Base-by-base conservation (phyloP, 2,329 filamentous ascomycete genomes). In the Pseudopyricularia cyperi region DNA sequence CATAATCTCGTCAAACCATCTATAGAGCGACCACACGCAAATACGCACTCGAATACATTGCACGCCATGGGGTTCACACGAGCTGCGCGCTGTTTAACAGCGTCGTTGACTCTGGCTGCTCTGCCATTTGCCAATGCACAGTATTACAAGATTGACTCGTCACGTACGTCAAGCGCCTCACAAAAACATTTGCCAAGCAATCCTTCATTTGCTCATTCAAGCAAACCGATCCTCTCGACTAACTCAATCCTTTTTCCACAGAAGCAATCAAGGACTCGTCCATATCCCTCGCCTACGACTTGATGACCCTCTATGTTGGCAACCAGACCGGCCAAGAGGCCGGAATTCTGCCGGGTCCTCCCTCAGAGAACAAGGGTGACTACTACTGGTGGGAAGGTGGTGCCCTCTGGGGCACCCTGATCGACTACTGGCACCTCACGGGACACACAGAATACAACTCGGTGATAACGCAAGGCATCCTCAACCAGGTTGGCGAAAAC, bases 311-410 rank as follows among this genome's bases (percentile, higher is more conserved):
- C n/a, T 51, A 51, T 26, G 19, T 22, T 9, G 49, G 49, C 22
- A 51, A 51, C 35, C 35, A 51, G 17, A 51, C 49, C 11, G 76
- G 76, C 52, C 65, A 70, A 60, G 74, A 72, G 15, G 76, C 77
- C 7, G 77, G 77, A 33, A 79, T 79, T 57, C 63, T 80, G 11
- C 76, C 77, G 1, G 77, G 76, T 0, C 77, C 77, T 52, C 77
- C 77, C 11, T 57, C 69, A 35, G 64, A 61, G 50, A 56, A 60
- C 57, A 56, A 66, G 57, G 76, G 76, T 56, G 71, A 76, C 55
- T 84, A 83, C 63, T 87, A 86, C 71, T 88, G 83, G 83, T 88
- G 83, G 83, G 80, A 87, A 62, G 80, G 79, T 5, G 79, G 80
- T 51, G 79, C 80, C 14, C 72, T 88, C 67, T 85, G 84, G 73